Conservation (phyloP, 768 basidiomycete species). For the Hydnomerulius pinastri region DNA sequence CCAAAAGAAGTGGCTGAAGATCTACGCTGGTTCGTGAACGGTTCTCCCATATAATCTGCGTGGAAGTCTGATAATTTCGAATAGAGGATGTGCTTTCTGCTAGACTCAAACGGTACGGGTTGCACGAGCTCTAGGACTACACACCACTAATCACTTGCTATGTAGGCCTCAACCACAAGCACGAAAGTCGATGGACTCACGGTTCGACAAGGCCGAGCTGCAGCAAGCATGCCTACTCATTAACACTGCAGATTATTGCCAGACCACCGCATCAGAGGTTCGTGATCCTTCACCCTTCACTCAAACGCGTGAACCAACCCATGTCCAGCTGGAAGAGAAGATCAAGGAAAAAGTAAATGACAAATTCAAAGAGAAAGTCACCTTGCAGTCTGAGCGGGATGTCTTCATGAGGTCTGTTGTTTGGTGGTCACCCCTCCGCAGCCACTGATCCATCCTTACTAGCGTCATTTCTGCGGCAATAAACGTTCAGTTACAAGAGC, state of each 20-base stretch:
- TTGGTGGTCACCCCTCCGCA: not conserved
- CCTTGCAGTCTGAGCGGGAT: constrained; percentile 84
- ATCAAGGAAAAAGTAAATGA: constrained; percentile 80
- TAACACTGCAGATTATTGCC: constrained; percentile 98
- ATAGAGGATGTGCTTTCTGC: constrained; percentile 85
- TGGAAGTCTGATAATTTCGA: not conserved
- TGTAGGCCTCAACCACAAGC: constrained; percentile 42
- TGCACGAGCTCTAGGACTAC: not conserved
- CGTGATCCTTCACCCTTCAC: constrained; percentile 6
- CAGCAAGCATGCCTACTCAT: constrained; percentile 86
- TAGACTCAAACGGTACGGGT: constrained; percentile 66
- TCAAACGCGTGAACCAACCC: not conserved
- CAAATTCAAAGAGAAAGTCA: constrained; percentile 76
- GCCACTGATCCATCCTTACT: constrained; percentile 1
- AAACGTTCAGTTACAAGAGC: constrained; percentile 74
- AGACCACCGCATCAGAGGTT: constrained; percentile 86
- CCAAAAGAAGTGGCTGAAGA: constrained; percentile 91
- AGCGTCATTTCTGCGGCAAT: constrained; percentile 89
- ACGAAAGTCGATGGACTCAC: constrained; percentile 77
- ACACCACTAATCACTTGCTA: constrained; percentile 1
- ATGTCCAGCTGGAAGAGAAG: constrained; percentile 82
- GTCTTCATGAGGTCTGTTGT: constrained; percentile 77
- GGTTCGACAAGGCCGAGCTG: constrained; percentile 74
- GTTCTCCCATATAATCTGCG: not conserved
- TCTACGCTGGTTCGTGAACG: constrained; percentile 76